These are phyloP conservation scores for Colletotrichum aenigma DNA, from an alignment of 2,329 filamentous ascomycete species.

Conservation along the genomic window DNA sequence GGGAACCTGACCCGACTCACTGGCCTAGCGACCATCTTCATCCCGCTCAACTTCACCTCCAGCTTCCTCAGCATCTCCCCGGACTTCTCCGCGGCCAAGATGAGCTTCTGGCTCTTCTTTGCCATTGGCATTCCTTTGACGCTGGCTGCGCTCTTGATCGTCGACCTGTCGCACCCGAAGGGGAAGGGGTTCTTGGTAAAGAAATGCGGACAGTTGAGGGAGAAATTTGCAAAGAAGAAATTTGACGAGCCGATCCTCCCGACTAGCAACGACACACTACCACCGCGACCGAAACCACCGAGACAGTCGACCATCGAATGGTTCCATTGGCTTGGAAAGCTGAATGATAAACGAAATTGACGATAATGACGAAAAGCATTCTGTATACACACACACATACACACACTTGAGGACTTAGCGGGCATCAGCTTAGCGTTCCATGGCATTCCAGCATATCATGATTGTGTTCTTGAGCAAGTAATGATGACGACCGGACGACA, in stretches of 20 bases:
- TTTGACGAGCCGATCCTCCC: neutral
- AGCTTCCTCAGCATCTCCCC: neutral
- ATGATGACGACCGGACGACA: neutral
- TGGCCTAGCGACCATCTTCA: neutral
- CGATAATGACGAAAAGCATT: neutral
- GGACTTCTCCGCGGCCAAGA: neutral
- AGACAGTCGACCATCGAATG: neutral
- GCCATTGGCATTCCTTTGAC: neutral
- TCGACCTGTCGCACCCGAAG: neutral
- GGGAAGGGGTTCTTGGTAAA: neutral
- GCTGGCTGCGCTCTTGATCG: neutral
- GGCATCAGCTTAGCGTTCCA: neutral
- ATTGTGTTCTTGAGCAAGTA: neutral
- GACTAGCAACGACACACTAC: neutral
- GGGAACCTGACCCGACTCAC: neutral
- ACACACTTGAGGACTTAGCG: neutral
- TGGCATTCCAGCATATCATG: neutral
- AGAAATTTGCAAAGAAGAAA: neutral
- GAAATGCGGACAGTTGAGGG: neutral
- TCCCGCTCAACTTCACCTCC: neutral
- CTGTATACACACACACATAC: neutral
- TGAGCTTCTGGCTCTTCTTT: neutral
- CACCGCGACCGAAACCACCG: neutral
- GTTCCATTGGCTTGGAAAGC: neutral
- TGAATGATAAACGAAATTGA: neutral